Conservation (phyloP, 2,329 filamentous ascomycete species). For the Helminthosporium solani region DNA sequence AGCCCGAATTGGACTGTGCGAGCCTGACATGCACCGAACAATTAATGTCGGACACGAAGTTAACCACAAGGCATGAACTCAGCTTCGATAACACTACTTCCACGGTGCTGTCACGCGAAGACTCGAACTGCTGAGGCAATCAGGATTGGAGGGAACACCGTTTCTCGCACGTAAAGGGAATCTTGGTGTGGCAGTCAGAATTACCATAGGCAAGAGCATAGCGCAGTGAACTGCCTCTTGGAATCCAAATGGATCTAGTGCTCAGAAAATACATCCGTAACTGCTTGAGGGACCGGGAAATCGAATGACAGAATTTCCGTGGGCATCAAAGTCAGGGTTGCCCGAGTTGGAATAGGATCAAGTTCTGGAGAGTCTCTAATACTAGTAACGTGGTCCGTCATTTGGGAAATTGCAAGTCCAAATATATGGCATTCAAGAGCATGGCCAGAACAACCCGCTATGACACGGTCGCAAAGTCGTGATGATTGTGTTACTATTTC, state of each 20-base stretch:
- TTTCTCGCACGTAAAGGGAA: constrained; percentile 6
- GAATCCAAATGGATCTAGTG: constrained; percentile 8
- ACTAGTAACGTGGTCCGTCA: not conserved
- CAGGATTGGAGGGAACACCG: constrained; percentile 8
- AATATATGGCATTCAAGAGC: constrained; percentile 7
- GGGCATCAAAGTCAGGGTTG: constrained; percentile 9
- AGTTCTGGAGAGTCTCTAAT: constrained; percentile 6
- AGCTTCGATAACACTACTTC: constrained; percentile 8
- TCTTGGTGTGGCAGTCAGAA: constrained; percentile 4
- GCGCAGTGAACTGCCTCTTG: constrained; percentile 6
- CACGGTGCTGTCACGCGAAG: constrained; percentile 5
- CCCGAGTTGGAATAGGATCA: constrained; percentile 10
- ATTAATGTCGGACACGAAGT: constrained; percentile 12
- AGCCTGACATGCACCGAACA: constrained; percentile 8
- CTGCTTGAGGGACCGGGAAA: constrained; percentile 6
- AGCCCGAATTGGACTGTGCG: constrained; percentile 8
- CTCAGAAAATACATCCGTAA: constrained; percentile 9
- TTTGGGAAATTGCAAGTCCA: constrained; percentile 8
- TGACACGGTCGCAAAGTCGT: constrained; percentile 5
- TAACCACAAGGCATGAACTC: constrained; percentile 5
- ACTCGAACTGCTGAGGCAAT: constrained; percentile 7
- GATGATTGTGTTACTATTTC: constrained; percentile 8
- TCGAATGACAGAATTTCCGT: constrained; percentile 10
- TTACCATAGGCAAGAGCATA: constrained; percentile 10
- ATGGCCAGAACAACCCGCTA: constrained; percentile 6